Conservation (phyloP, 1,284 basidiomycete species). For the Rhodotorula glutinis region DNA sequence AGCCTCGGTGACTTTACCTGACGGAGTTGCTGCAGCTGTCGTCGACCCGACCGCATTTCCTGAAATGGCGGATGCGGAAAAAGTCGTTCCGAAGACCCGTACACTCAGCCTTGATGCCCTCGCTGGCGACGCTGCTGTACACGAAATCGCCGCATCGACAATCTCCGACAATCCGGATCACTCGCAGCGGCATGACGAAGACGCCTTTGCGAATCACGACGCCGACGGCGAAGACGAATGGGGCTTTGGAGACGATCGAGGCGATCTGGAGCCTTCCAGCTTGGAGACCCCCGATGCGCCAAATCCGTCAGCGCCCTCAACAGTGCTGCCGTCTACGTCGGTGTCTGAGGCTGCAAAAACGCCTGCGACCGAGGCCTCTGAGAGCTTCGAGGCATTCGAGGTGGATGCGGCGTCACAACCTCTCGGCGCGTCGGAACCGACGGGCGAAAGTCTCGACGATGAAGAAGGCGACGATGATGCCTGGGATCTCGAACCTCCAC, state of each 20-base stretch:
- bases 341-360: background rate
- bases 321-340: background rate
- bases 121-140: conserved; percentile 1
- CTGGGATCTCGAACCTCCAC: background rate
- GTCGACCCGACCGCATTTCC: background rate
- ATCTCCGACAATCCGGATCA: too few relatives aligned
- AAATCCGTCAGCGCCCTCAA: background rate
- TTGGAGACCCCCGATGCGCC: background rate
- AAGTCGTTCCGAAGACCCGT: too few relatives aligned
- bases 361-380: background rate
- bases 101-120: background rate
- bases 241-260: conserved; percentile 27
- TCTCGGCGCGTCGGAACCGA: background rate
- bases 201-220: background rate
- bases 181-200: background rate
- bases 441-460: background rate
- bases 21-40: background rate
- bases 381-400: background rate
- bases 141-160: too few relatives aligned
- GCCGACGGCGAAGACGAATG: conserved; percentile 18
- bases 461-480: background rate
- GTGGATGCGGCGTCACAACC: background rate
- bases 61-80: background rate
- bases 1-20: too few relatives aligned
- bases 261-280: too few relatives aligned